Base-by-base conservation (phyloP, 139 green algal species). In the Chlorella sp. region DNA sequence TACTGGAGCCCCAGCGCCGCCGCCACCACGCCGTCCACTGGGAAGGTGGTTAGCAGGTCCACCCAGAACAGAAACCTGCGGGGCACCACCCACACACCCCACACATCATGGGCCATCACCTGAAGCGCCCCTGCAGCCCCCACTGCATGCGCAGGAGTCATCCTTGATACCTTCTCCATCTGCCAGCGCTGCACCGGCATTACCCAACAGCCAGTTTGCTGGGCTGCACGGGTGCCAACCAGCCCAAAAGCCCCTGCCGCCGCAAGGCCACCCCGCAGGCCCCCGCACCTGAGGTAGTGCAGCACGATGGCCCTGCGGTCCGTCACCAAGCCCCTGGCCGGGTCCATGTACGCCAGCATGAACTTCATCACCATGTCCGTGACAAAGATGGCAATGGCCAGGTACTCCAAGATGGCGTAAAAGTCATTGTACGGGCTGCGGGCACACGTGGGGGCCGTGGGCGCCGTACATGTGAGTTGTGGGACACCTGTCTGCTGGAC, bases 361-460 rank as follows among this genome's bases (percentile, higher is more conserved):
- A 77, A 77, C 51, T 77, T 77, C 33, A 27, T 3, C 35, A 68
- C 1, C 33, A 77, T 64, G 73, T 77, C 73, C 0, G n/a, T 5
- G 2, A 30, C 27, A 49, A 77, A 77, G 27, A 72, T 50, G 2
- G 23, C 65, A 50, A 35, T 55, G 55, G 42, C 5, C 34, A 77
- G 29, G 65, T 73, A 77, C 4, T 80, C 75, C 1, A 65, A 49
- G 50, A 69, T 31, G 0, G 49, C 63, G 10, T 49, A 29, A 31
- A 62, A 63, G 35, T 80, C 66, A 32, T 61, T 62, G 66, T 62
- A 71, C 17, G 66, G 66, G 29, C 66, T 71, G 66, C 35, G 55
- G 24, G 55, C 55, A 55, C 10, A 55, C 42, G 17, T 55, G 42
- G 10, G 17, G 42, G 17, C 10, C 10, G 42, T 10, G 42, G 10